Conservation (phyloP, 148 eudicot genomes). For the Silene uniflora region DNA sequence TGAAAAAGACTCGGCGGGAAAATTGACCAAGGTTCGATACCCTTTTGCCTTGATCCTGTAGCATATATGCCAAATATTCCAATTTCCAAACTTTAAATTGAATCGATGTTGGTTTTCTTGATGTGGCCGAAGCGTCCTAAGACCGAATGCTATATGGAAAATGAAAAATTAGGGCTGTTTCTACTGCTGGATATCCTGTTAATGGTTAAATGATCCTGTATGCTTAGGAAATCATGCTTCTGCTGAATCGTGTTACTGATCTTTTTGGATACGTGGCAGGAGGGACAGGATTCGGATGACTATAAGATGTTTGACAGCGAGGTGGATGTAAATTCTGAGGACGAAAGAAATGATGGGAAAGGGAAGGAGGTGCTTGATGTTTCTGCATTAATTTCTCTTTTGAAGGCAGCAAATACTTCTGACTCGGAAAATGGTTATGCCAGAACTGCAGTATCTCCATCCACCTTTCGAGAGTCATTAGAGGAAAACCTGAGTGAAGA, state of each 20-base stretch:
- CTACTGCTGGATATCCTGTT: too few species aligned
- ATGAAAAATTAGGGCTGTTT: too few species aligned
- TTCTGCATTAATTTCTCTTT: slow-evolving; percentile 78
- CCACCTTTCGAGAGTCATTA: slow-evolving; percentile 33
- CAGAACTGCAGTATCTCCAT: slow-evolving; percentile 48
- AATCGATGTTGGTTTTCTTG: too few species aligned
- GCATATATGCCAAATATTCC: too few species aligned
- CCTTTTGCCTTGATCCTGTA: too few species aligned
- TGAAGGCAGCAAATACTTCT: slow-evolving; percentile 76
- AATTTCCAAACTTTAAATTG: too few species aligned
- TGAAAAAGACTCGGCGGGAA: too few species aligned
- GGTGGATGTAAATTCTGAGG: slow-evolving; percentile 70
- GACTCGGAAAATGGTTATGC: slow-evolving; percentile 61
- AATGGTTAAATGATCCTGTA: too few species aligned
- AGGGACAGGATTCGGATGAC: neutral
- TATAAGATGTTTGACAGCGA: slow-evolving; percentile 76
- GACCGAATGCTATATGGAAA: too few species aligned
- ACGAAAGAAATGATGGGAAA: slow-evolving; percentile 66
- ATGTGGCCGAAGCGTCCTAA: too few species aligned
- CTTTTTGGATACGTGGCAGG: neutral
- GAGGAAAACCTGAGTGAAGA: slow-evolving; percentile 65
- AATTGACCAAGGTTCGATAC: too few species aligned
- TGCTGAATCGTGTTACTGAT: neutral
- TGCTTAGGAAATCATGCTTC: too few species aligned
- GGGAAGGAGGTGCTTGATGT: slow-evolving; percentile 78